These are phyloP conservation scores for Aspergillus taichungensis DNA, from an alignment of 495 filamentous ascomycete species.

Conservation along the genomic window DNA sequence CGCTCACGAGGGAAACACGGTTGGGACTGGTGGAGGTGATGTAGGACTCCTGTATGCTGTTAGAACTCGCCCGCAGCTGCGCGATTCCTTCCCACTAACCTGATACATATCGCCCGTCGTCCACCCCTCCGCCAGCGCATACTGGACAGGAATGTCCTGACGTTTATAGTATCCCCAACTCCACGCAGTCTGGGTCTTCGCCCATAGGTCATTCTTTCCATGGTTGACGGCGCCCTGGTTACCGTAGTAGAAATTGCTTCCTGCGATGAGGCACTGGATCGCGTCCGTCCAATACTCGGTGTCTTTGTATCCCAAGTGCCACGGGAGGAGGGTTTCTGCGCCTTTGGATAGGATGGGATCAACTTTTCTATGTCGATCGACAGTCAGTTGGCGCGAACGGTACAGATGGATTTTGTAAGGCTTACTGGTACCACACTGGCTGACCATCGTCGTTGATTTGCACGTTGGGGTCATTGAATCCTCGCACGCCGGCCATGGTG, in stretches of 20 bases:
- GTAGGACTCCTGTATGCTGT: slow-evolving; percentile 31
- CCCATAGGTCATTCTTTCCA: slow-evolving; percentile 45
- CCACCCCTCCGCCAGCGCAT: slow-evolving; percentile 45
- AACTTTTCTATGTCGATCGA: slow-evolving; percentile 7
- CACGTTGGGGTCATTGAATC: slow-evolving; percentile 49
- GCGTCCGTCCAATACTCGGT: slow-evolving; percentile 33
- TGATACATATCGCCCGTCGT: slow-evolving; percentile 50
- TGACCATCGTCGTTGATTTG: slow-evolving; percentile 38
- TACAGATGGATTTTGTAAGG: not conserved
- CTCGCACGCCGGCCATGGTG: slow-evolving; percentile 47
- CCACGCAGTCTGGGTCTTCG: slow-evolving; percentile 44
- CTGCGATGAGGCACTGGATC: slow-evolving; percentile 47
- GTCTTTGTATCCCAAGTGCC: slow-evolving; percentile 44
- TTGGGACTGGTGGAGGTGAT: slow-evolving; percentile 48
- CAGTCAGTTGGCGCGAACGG: not conserved
- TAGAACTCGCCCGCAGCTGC: not conserved
- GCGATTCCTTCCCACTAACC: slow-evolving; percentile 8
- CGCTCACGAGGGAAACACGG: slow-evolving; percentile 45
- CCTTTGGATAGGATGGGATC: slow-evolving; percentile 15
- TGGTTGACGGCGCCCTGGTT: slow-evolving; percentile 44
- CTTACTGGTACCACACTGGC: slow-evolving; percentile 42
- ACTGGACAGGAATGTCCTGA: slow-evolving; percentile 44
- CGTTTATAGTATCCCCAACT: slow-evolving; percentile 43
- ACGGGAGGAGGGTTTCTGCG: slow-evolving; percentile 39
- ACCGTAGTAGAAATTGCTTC: slow-evolving; percentile 40